Base-by-base conservation (phyloP, 2,329 filamentous ascomycete genomes). In the Alternaria burnsii region DNA sequence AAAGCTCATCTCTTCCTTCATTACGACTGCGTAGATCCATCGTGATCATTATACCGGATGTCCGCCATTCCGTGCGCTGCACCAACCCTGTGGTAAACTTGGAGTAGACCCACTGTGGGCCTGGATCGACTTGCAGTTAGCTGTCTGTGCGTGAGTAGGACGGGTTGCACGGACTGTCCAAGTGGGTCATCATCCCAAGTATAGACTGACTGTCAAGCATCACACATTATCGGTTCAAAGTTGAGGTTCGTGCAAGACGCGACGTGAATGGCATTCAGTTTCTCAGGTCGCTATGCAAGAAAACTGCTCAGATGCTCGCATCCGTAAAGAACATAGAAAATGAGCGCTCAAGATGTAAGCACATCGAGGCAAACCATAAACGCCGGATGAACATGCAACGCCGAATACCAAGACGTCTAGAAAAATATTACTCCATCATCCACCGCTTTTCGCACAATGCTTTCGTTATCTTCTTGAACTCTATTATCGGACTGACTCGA, bases 401-500 rank as follows among this genome's bases (percentile, higher is more conserved):
- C 34, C 18, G 44, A 38, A 48, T 22, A 52, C 7, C 22, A 41
- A 38, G 38, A 51, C 42, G 24, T 55, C 36, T 47, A 47, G 14
- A 24, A 40, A 50, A 52, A 51, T 32, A 55, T 58, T 51, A 41
- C 40, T 24, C 41, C 24, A 32, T 52, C 30, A 61, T 26, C 55
- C 30, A 20, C 44, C n/a, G 43, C 26, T 5, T 52, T 44, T 28
- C 32, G 52, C 50, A 51, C 47, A 42, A 46, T 52, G 46, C 16
- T 22, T 16, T 30, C 26, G 48, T 40, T 26, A 46, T n/a, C 38
- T 4, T 47, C 22, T 24, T 41, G 48, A 57, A 12, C 41, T 34
- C 16, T 51, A 51, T 66, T 62, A 72, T 58, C 69, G 67, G 14
- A 72, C 70, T 55, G 70, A 72, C 34, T 71, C 70, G 36, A 72